phyloP scores from a whole-genome alignment of 2,329 filamentous ascomycete genomes.

The Myriosclerotinia curreyana region DNA sequence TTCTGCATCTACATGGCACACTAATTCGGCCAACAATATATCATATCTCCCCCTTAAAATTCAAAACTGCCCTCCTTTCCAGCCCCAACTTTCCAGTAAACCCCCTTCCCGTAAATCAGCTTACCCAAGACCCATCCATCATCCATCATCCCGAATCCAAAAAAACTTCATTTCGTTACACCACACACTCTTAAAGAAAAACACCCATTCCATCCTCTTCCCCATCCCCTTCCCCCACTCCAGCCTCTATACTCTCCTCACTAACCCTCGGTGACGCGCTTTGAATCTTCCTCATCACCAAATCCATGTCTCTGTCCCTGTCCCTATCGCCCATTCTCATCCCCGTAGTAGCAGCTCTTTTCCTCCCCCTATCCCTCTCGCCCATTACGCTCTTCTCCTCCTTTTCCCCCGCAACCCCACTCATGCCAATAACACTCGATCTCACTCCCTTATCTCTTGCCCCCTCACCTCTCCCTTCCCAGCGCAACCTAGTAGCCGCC shows the following conservation, averaged over 20 bases:
- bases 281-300: conserved; percentile 15
- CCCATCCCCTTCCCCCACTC: not conserved
- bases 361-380: not conserved
- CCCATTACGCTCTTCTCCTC: not conserved
- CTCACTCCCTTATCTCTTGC: not conserved
- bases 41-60: not conserved
- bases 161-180: not conserved
- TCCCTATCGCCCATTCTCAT: not conserved
- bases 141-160: not conserved
- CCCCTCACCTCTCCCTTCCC: not conserved
- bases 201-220: not conserved
- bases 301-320: not conserved
- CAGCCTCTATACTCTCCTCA: not conserved
- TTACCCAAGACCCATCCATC: not conserved
- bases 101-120: not conserved
- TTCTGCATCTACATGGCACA: too few species aligned
- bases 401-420: not conserved
- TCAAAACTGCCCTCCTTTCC: too few species aligned
- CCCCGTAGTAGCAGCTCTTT: conserved; percentile 2
- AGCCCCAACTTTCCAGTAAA: too few species aligned
- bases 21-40: not conserved
- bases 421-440: not conserved
- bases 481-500: not conserved
- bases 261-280: not conserved
- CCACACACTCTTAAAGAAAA: not conserved